Evolutionary conservation across 768 basidiomycete species (phyloP).

Genomic region (Lyophyllum atratum): DNA sequence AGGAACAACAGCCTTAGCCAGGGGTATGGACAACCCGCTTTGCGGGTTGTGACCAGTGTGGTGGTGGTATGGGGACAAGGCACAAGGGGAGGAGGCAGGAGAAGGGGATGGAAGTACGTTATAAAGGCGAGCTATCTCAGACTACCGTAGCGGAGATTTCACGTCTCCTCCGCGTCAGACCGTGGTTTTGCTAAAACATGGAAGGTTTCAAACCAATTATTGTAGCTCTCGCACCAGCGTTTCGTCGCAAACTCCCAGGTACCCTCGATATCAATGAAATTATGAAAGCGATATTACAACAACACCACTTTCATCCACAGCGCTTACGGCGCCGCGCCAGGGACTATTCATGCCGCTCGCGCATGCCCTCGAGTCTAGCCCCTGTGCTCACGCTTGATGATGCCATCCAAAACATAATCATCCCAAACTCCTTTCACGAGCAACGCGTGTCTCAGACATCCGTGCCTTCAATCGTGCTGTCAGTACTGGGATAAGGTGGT

Average conservation of each 20-base stretch:
- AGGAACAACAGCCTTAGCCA: background rate
- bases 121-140: constrained; percentile 17
- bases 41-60: background rate
- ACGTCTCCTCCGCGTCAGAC: constrained; percentile 4
- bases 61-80: background rate
- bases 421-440: constrained; percentile 14
- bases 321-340: background rate
- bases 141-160: constrained; percentile 11
- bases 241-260: too few relatives aligned
- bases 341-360: background rate
- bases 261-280: background rate
- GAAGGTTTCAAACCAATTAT: background rate
- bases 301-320: background rate
- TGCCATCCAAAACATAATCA: constrained; percentile 5
- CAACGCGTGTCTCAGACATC: constrained; percentile 8
- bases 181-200: background rate
- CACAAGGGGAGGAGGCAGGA: background rate
- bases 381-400: constrained; percentile 3
- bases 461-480: background rate
- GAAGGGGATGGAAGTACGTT: background rate
- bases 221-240: background rate
- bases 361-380: background rate
- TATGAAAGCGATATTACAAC: background rate
- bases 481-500: background rate
- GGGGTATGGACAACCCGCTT: background rate